These are phyloP conservation scores for Nothopassalora personata DNA, from an alignment of 2,329 filamentous ascomycete genomes.

Conservation along the genomic window DNA sequence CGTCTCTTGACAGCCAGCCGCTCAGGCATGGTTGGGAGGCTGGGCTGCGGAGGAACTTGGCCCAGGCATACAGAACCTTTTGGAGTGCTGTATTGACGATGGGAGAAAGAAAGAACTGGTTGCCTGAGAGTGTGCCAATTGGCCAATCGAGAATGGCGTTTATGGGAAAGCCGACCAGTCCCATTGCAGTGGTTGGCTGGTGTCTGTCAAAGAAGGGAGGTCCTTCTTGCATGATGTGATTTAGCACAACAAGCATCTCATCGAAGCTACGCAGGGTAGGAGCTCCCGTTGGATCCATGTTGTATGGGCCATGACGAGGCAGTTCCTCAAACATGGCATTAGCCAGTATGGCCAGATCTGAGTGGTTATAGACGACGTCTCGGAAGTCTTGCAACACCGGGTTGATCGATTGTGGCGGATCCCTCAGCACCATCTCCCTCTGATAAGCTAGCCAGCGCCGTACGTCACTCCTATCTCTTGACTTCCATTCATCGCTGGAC, in stretches of 20 bases:
- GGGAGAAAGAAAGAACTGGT: slow-evolving; percentile 48
- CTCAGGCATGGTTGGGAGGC: slow-evolving; percentile 34
- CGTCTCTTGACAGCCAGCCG: slow-evolving; percentile 38
- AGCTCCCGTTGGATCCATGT: slow-evolving; percentile 54
- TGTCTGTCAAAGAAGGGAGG: neutral
- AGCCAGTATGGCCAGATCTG: neutral
- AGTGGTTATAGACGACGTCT: neutral
- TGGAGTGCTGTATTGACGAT: slow-evolving; percentile 49
- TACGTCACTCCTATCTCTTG: neutral
- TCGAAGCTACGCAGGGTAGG: slow-evolving; percentile 59
- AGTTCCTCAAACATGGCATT: slow-evolving; percentile 59
- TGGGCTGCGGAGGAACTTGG: slow-evolving; percentile 30
- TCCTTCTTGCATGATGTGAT: slow-evolving; percentile 42
- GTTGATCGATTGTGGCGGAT: neutral
- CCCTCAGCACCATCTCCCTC: neutral
- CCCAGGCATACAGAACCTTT: slow-evolving; percentile 47
- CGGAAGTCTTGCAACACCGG: neutral
- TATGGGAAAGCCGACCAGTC: slow-evolving; percentile 51
- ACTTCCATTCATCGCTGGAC: neutral
- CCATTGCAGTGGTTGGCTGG: slow-evolving; percentile 28
- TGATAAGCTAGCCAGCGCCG: neutral
- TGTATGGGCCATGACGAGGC: slow-evolving; percentile 55
- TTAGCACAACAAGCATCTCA: slow-evolving; percentile 63
- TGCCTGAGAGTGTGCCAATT: slow-evolving; percentile 51
- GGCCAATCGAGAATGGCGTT: slow-evolving; percentile 55